Evolutionary conservation across 1,139 yeast genomes (phyloP).

Genomic region (Hansenula anomala): DNA sequence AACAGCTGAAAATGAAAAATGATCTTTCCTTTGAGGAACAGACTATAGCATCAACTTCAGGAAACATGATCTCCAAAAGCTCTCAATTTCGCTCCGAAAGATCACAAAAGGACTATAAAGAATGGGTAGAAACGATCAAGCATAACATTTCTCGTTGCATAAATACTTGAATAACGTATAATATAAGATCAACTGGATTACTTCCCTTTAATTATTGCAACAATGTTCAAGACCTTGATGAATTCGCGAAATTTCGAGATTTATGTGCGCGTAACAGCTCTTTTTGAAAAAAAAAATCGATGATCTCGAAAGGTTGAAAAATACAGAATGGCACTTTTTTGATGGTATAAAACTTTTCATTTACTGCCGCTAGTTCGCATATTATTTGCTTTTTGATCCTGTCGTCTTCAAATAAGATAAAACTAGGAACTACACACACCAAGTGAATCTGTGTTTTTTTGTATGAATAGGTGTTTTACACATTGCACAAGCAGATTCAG

Average conservation of each 20-base stretch:
- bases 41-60: conserved; percentile 2
- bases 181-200: too few species aligned
- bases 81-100: conserved; percentile 10
- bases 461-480: not conserved
- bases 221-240: too few species aligned
- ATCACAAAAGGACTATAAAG: not conserved
- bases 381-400: too few species aligned
- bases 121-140: conserved; percentile 5
- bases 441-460: not conserved
- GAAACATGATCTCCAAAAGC: conserved; percentile 12
- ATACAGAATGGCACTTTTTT: not conserved
- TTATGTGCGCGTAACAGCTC: too few species aligned
- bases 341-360: not conserved
- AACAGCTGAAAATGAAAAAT: conserved; percentile 35
- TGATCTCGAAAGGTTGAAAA: not conserved
- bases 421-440: not conserved
- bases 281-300: not conserved
- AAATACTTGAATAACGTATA: too few species aligned
- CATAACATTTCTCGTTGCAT: not conserved
- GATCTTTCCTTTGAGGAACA: conserved; percentile 13
- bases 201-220: too few species aligned
- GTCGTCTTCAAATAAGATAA: too few species aligned
- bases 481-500: not conserved
- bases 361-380: too few species aligned
- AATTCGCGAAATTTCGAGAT: too few species aligned